Evolutionary conservation across 2,329 filamentous ascomycete species (phyloP).

Genomic region (Pleomassaria siparia): DNA sequence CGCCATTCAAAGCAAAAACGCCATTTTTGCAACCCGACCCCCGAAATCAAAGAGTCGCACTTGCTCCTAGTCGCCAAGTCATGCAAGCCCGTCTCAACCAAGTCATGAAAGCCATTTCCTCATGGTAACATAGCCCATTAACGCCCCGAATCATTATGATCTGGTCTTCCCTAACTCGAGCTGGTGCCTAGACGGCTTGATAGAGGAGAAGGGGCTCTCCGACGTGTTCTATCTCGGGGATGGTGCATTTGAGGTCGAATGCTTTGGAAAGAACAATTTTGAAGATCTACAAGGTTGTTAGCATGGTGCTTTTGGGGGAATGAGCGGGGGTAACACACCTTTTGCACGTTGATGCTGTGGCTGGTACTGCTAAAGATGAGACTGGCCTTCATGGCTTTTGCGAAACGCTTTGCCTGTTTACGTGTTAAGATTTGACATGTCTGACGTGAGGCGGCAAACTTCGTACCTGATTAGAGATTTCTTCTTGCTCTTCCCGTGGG

Average conservation of each 20-base stretch:
- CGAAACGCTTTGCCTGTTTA: constrained; percentile 82
- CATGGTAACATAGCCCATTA: constrained; percentile 33
- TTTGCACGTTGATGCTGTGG: constrained; percentile 99
- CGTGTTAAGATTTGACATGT: constrained; percentile 10
- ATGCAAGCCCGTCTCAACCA: constrained; percentile 37
- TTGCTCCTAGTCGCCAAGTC: constrained; percentile 41
- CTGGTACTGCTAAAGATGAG: constrained; percentile 98
- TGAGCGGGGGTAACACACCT: constrained; percentile 59
- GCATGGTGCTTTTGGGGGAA: constrained; percentile 2
- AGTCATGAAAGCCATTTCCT: constrained; percentile 42
- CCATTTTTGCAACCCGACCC: constrained; percentile 24
- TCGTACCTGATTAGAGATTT: constrained; percentile 92
- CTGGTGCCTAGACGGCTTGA: constrained; percentile 46
- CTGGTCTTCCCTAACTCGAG: constrained; percentile 8
- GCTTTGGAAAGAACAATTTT: constrained; percentile 99
- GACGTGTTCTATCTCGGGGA: constrained; percentile 97
- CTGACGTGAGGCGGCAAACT: background rate
- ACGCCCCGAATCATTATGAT: constrained; percentile 13
- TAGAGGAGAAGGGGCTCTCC: constrained; percentile 95
- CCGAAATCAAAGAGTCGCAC: constrained; percentile 1
- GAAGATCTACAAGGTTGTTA: constrained; percentile 73
- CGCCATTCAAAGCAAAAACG: constrained; percentile 28
- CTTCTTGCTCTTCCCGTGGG: constrained; percentile 93
- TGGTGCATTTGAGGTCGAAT: constrained; percentile 98
- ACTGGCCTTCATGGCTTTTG: constrained; percentile 96